Conservation (phyloP, 768 basidiomycete species). For the Myochromella boudieri region DNA sequence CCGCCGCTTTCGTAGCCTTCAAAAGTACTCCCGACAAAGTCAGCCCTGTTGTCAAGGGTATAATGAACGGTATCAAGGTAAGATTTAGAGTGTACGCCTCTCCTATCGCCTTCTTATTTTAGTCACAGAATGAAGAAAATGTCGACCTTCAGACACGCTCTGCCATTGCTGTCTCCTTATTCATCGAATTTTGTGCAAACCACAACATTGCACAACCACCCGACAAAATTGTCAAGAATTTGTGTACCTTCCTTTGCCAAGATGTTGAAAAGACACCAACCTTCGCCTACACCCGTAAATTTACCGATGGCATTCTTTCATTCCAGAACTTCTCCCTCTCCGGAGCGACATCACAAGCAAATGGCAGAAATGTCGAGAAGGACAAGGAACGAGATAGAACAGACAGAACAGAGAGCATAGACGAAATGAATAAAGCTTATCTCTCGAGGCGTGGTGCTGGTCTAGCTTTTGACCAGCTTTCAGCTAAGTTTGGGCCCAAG, state of each 20-base stretch:
- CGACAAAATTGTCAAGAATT: constrained; percentile 95
- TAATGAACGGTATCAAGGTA: constrained; percentile 98
- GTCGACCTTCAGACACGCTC: constrained; percentile 85
- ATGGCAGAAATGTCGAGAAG: constrained; percentile 33
- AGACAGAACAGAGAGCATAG: constrained; percentile 43
- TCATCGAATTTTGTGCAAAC: constrained; percentile 81
- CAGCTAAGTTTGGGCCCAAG: constrained; percentile 67
- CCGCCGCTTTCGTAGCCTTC: constrained; percentile 88
- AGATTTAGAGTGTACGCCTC: constrained; percentile 15
- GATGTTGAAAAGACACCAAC: constrained; percentile 89
- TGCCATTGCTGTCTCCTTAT: constrained; percentile 81
- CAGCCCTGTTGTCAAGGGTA: constrained; percentile 92
- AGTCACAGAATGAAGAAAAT: constrained; percentile 79
- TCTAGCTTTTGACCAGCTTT: constrained; percentile 78
- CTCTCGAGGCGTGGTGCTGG: constrained; percentile 85
- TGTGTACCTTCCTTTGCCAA: constrained; percentile 95
- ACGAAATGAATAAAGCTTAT: constrained; percentile 61
- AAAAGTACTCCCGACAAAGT: constrained; percentile 88
- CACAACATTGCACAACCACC: constrained; percentile 79
- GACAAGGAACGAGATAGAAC: constrained; percentile 43
- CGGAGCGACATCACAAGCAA: constrained; percentile 25
- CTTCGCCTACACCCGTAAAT: constrained; percentile 66
- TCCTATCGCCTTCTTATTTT: constrained; percentile 8
- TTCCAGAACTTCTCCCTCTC: constrained; percentile 48
- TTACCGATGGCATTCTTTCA: constrained; percentile 74